A percentile compares a stretch with the other conserved stretches of the same genome.
These are phyloP conservation scores for Kwoniella shandongensis DNA, from an alignment of 768 basidiomycete genomes.

Conservation along the genomic window DNA sequence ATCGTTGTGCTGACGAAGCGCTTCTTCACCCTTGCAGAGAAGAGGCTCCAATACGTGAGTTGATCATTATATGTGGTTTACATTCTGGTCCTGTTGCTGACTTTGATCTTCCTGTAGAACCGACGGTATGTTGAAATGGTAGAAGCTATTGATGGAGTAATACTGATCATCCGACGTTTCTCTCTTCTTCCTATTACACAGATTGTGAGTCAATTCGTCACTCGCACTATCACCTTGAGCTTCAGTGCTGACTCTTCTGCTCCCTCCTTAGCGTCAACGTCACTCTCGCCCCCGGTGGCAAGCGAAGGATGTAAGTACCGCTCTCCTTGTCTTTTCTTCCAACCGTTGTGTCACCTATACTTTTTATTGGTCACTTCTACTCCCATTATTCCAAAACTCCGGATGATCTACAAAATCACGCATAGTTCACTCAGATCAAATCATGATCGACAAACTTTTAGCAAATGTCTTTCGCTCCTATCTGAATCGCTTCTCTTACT, in stretches of 20 bases:
- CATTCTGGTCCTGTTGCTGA: slow-evolving; percentile 2
- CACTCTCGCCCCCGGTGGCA: slow-evolving; percentile 83
- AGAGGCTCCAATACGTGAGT: slow-evolving; percentile 89
- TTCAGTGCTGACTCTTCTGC: slow-evolving; percentile 9
- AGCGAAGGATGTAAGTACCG: slow-evolving; percentile 87
- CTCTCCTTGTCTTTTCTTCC: slow-evolving; percentile 10
- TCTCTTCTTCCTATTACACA: not conserved
- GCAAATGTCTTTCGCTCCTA: slow-evolving; percentile 98
- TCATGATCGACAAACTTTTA: slow-evolving; percentile 72
- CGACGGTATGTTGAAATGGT: slow-evolving; percentile 26
- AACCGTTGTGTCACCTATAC: not conserved
- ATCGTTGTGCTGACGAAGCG: not conserved
- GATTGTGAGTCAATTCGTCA: slow-evolving; percentile 13
- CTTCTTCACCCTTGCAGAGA: slow-evolving; percentile 58
- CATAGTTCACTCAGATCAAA: slow-evolving; percentile 95
- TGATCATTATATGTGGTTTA: slow-evolving; percentile 33
- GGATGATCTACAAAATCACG: slow-evolving; percentile 55
- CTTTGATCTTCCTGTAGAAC: slow-evolving; percentile 19
- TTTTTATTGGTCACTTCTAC: slow-evolving; percentile 1
- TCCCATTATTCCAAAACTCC: slow-evolving; percentile 24
- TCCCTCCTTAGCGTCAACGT: slow-evolving; percentile 78
- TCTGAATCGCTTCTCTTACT: slow-evolving; percentile 62
- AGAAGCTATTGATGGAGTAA: not conserved
- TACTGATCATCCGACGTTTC: slow-evolving; percentile 3
- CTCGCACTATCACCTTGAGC: not conserved